A percentile compares a stretch with the other conserved stretches of the same genome.
Evolutionary conservation across 2,329 filamentous ascomycete genomes (phyloP).

Genomic region (Tolypocladium cylindrosporum): DNA sequence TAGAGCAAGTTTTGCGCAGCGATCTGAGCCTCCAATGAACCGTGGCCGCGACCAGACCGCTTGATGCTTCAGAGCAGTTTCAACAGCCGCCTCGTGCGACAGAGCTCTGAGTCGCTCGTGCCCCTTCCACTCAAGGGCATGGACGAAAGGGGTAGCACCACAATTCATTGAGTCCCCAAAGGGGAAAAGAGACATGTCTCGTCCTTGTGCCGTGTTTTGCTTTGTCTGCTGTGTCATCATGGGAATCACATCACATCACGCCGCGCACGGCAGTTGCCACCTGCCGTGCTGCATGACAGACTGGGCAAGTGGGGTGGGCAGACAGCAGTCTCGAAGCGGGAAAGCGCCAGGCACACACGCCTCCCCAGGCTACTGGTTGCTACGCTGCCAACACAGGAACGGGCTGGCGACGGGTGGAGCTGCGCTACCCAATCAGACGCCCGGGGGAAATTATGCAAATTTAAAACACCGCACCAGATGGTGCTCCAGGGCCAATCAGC

Average conservation of each 20-base stretch:
- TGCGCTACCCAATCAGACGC: conserved; percentile 5
- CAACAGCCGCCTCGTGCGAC: neutral
- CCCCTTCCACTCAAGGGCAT: neutral
- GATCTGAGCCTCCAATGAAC: neutral
- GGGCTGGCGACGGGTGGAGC: neutral
- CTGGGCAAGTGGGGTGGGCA: neutral
- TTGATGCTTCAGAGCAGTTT: neutral
- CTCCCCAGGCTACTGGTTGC: neutral
- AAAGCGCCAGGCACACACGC: conserved; percentile 9
- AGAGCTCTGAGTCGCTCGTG: neutral
- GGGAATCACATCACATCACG: neutral
- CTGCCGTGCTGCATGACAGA: neutral
- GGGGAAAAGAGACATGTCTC: neutral
- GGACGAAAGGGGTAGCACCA: neutral
- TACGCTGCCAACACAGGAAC: neutral
- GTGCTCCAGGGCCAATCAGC: neutral
- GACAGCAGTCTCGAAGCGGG: neutral
- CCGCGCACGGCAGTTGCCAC: neutral
- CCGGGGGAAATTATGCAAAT: conserved; percentile 19
- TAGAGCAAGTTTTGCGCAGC: neutral
- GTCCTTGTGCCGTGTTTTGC: neutral
- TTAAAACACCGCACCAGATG: conserved; percentile 8
- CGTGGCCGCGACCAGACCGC: neutral
- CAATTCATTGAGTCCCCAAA: neutral
- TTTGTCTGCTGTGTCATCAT: neutral